Percentiles rank a stretch among this genome's conserved stretches.
Evolutionary conservation across 495 filamentous ascomycete genomes (phyloP).

Genomic region (Xylaria grammica): DNA sequence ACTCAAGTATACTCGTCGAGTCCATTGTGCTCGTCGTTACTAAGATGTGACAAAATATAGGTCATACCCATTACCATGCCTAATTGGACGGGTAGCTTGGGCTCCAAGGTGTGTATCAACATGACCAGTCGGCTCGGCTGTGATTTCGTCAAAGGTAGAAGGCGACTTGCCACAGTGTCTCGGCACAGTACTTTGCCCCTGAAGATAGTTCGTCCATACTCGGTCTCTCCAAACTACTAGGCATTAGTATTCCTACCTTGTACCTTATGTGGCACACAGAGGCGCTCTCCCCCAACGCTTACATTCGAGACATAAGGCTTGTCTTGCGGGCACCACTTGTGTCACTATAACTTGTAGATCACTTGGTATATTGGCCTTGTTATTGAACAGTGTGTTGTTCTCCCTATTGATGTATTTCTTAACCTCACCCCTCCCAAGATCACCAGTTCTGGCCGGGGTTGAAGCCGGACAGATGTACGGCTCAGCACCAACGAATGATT

Average conservation of each 20-base stretch:
- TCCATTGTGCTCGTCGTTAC: neutral
- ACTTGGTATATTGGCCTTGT: slow-evolving; percentile 1
- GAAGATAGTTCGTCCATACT: slow-evolving; percentile 12
- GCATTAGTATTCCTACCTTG: slow-evolving; percentile 10
- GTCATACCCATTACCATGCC: neutral
- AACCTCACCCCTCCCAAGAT: neutral
- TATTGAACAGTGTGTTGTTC: slow-evolving; percentile 11
- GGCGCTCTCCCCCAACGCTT: slow-evolving; percentile 4
- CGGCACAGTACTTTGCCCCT: slow-evolving; percentile 6
- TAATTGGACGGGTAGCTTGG: neutral
- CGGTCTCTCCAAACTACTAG: neutral
- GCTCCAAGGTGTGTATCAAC: neutral
- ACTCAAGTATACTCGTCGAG: neutral
- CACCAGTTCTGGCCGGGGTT: neutral
- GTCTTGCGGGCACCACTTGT: slow-evolving; percentile 16
- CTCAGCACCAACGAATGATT: neutral
- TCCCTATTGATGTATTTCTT: slow-evolving; percentile 5
- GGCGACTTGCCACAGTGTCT: slow-evolving; percentile 11
- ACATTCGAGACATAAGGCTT: slow-evolving; percentile 11
- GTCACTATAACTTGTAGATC: slow-evolving; percentile 6
- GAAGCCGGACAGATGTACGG: neutral
- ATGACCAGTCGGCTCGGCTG: neutral
- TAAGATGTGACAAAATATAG: neutral
- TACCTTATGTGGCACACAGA: slow-evolving; percentile 15
- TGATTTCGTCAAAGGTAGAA: neutral